Conservation (phyloP, 2,329 filamentous ascomycete genomes). For the Thielaviopsis punctulata region DNA sequence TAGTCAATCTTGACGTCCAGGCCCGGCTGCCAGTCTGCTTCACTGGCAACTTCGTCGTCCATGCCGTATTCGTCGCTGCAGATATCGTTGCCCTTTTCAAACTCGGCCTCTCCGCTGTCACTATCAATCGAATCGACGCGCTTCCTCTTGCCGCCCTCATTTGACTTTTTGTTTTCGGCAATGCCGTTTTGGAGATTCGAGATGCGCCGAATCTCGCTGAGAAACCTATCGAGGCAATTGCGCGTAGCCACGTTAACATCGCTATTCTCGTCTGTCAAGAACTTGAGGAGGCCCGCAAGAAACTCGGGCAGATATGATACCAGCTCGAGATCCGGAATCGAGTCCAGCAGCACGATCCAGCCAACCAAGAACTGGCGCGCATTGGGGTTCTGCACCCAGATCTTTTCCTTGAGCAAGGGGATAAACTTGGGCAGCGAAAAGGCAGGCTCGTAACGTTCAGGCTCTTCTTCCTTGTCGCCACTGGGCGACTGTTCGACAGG, state of each 20-base stretch:
- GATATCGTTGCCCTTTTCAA: slow-evolving; percentile 44
- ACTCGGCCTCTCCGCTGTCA: slow-evolving; percentile 38
- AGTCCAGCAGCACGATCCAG: slow-evolving; percentile 89
- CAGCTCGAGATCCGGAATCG: slow-evolving; percentile 88
- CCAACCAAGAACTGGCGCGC: slow-evolving; percentile 88
- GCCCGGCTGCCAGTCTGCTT: slow-evolving; percentile 92
- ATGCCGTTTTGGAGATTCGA: slow-evolving; percentile 84
- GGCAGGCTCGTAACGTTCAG: slow-evolving; percentile 36
- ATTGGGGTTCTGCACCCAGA: slow-evolving; percentile 86
- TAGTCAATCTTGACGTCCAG: slow-evolving; percentile 95
- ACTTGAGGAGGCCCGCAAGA: slow-evolving; percentile 73
- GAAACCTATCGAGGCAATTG: slow-evolving; percentile 70
- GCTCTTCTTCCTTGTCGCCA: slow-evolving; percentile 30
- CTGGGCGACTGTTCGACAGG: slow-evolving; percentile 33
- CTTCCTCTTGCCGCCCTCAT: slow-evolving; percentile 50
- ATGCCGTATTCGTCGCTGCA: slow-evolving; percentile 38
- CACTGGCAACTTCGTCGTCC: slow-evolving; percentile 45
- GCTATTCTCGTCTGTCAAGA: slow-evolving; percentile 75
- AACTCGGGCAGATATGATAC: slow-evolving; percentile 88
- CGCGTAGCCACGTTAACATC: slow-evolving; percentile 95
- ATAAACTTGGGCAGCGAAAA: slow-evolving; percentile 88
- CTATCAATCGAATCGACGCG: slow-evolving; percentile 53
- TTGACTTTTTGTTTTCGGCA: slow-evolving; percentile 62
- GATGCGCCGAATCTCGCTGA: slow-evolving; percentile 88
- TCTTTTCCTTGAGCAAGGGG: slow-evolving; percentile 80